Evolutionary conservation across 352 stramenopile species (phyloP).

Genomic region (Blastocystis sp.): DNA sequence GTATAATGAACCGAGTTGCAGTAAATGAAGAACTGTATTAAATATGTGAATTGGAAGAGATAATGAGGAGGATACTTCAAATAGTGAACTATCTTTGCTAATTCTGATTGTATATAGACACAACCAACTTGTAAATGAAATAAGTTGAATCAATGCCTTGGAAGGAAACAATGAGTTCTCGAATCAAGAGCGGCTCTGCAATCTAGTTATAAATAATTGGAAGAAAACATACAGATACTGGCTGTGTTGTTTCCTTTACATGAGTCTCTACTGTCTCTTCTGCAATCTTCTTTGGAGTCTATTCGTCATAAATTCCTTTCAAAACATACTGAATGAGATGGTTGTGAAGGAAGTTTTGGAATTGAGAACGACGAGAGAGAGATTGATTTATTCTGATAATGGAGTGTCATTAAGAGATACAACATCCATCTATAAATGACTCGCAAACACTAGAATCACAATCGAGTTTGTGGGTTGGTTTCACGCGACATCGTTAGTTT

Average conservation of each 20-base stretch:
- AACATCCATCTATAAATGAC: constrained; percentile 33
- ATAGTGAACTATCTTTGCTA: not conserved
- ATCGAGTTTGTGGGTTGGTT: constrained; percentile 10
- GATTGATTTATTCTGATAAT: constrained; percentile 42
- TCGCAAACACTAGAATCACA: not conserved
- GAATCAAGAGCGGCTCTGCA: constrained; percentile 22
- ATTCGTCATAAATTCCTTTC: not conserved
- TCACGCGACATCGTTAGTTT: not conserved
- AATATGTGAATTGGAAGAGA: not conserved
- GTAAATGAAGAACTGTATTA: constrained; percentile 19
- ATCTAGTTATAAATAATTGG: not conserved
- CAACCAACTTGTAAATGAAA: constrained; percentile 15
- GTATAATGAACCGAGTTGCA: constrained; percentile 19
- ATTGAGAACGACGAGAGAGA: constrained; percentile 13
- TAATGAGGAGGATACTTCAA: not conserved
- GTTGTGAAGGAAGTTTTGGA: not conserved
- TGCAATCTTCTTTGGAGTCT: not conserved
- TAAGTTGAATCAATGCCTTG: constrained; percentile 32
- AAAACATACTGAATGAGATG: not conserved
- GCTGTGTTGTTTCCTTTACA: not conserved
- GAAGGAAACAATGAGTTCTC: constrained; percentile 38
- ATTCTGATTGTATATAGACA: not conserved
- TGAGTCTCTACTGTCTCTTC: not conserved
- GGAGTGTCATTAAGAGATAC: constrained; percentile 7
- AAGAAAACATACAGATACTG: not conserved